Percentiles rank a stretch among this genome's conserved stretches.
Evolutionary conservation across 768 basidiomycete genomes (phyloP).

Genomic region (Pleurotus giganteus): DNA sequence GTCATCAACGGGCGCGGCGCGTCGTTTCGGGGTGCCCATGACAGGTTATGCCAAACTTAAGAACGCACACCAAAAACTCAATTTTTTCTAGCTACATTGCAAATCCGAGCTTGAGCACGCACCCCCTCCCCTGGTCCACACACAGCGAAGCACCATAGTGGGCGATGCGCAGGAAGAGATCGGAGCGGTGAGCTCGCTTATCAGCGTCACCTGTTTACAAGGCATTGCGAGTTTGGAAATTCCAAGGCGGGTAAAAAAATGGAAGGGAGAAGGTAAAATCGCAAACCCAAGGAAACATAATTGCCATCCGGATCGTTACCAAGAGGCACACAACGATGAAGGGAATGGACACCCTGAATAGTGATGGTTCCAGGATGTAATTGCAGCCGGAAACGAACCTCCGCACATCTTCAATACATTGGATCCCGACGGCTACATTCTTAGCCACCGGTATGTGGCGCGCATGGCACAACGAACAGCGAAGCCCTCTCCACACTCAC

Average conservation of each 20-base stretch:
- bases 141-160: no score
- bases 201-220: no score
- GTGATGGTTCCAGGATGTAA: no score
- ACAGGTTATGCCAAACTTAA: neutral
- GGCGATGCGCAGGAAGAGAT: neutral
- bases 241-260: neutral
- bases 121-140: conserved; percentile 19
- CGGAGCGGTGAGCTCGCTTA: no score
- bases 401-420: no score
- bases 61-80: neutral
- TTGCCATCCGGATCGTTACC: conserved; percentile 8
- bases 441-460: neutral
- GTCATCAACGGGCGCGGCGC: no score
- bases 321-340: neutral
- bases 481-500: neutral
- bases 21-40: no score
- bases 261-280: neutral
- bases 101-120: conserved; percentile 22
- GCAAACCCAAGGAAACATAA: neutral
- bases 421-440: no score
- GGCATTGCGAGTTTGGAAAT: neutral
- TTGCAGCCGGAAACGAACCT: no score
- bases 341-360: no score
- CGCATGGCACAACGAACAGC: neutral
- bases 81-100: conserved; percentile 8